Percentiles rank a stretch among this genome's conserved stretches.
Conservation (phyloP, 306 rosid species). For the Cicer cuneatum region DNA sequence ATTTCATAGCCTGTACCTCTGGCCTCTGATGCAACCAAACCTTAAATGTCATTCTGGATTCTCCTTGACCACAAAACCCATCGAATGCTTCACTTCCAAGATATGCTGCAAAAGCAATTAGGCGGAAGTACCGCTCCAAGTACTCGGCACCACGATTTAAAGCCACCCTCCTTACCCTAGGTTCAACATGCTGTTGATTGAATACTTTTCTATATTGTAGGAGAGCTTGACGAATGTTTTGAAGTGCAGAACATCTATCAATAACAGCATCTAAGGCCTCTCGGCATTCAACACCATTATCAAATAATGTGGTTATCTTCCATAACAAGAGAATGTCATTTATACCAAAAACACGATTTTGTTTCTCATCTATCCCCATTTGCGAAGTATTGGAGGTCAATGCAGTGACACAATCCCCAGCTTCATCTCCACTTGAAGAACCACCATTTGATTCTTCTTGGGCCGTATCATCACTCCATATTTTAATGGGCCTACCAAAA, state of each 20-base stretch:
- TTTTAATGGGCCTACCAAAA: constrained; percentile 80
- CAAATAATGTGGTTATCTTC: constrained; percentile 88
- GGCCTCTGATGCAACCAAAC: constrained; percentile 85
- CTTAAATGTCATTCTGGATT: constrained; percentile 75
- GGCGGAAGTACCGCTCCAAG: constrained; percentile 87
- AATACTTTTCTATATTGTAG: constrained; percentile 74
- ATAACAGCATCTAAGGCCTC: constrained; percentile 89
- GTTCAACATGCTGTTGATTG: constrained; percentile 89
- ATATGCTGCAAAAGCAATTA: constrained; percentile 95
- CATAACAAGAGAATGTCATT: constrained; percentile 86
- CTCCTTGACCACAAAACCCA: constrained; percentile 80
- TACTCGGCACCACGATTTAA: constrained; percentile 89
- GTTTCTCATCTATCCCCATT: constrained; percentile 55
- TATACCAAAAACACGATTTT: constrained; percentile 77
- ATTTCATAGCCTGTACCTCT: constrained; percentile 91
- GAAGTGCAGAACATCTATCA: constrained; percentile 92
- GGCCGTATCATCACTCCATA: constrained; percentile 58
- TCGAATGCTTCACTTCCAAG: constrained; percentile 95
- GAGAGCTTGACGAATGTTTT: constrained; percentile 92
- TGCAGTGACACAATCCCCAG: constrained; percentile 50
- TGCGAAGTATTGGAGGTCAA: constrained; percentile 45
- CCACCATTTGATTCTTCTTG: constrained; percentile 63
- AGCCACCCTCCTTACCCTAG: constrained; percentile 89
- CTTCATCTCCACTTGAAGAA: constrained; percentile 78
- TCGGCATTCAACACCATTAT: constrained; percentile 89